phyloP scores from a whole-genome alignment of 176 grass and related monocot species.

The Oryza australiensis region DNA sequence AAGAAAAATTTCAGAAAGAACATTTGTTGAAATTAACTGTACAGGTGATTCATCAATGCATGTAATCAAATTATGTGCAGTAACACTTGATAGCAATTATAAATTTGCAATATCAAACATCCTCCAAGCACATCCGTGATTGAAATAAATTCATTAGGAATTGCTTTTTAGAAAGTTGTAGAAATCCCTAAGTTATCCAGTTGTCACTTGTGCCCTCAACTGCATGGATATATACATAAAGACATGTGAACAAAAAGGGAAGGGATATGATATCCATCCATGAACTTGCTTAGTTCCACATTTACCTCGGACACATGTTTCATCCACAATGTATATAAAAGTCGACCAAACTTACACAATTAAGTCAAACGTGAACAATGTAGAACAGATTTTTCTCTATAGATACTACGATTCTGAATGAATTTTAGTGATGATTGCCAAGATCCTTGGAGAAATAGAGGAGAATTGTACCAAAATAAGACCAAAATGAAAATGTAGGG shows the following conservation, averaged over 20 bases:
- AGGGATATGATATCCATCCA: not conserved
- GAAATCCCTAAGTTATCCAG: not conserved
- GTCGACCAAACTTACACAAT: not conserved
- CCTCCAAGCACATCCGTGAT: not conserved
- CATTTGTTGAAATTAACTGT: not conserved
- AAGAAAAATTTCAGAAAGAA: not conserved
- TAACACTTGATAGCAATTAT: not conserved
- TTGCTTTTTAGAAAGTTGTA: not conserved
- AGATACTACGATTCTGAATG: not conserved
- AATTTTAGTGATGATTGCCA: not conserved
- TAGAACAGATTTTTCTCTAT: not conserved
- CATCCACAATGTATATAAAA: not conserved
- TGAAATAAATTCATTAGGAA: not conserved
- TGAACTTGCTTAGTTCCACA: not conserved
- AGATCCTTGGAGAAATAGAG: not conserved
- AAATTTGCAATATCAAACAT: not conserved
- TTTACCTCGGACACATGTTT: not conserved
- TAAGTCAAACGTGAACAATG: not conserved
- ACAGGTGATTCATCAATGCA: not conserved
- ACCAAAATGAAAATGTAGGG: not conserved
- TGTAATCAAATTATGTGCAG: not conserved
- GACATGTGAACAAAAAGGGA: not conserved
- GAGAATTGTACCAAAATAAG: not conserved
- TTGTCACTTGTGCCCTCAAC: not conserved
- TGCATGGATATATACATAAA: not conserved